These are phyloP conservation scores for Fraxinus paxiana DNA, from an alignment of 305 asterid species.

Conservation along the genomic window DNA sequence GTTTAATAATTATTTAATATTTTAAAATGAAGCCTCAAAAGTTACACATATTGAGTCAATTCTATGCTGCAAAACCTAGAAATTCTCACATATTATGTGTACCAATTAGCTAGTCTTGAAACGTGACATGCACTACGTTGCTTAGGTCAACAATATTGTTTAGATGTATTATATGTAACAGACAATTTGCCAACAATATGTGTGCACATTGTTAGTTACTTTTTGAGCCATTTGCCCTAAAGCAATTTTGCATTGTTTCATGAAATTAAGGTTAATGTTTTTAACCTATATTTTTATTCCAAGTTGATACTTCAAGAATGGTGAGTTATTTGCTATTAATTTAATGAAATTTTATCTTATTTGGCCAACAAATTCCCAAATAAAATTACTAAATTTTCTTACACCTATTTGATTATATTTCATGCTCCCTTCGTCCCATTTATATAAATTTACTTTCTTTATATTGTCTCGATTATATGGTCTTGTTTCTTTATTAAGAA, in stretches of 20 bases:
- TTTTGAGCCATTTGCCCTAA: not conserved
- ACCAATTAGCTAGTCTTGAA: not conserved
- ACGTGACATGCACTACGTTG: slow-evolving; percentile 34
- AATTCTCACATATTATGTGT: not conserved
- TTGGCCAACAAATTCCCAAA: not conserved
- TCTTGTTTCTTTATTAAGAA: too few species aligned
- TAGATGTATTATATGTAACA: slow-evolving; percentile 1
- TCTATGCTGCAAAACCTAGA: not conserved
- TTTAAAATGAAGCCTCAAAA: not conserved
- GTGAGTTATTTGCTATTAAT: not conserved
- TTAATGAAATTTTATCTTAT: not conserved
- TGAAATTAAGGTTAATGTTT: not conserved
- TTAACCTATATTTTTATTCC: not conserved
- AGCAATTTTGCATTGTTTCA: not conserved
- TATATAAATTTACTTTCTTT: too few species aligned
- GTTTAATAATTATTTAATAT: not conserved
- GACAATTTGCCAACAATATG: not conserved
- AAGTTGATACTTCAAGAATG: not conserved
- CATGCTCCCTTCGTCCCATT: not conserved
- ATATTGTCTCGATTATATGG: too few species aligned
- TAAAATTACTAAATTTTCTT: not conserved
- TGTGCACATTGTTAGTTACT: slow-evolving; percentile 4
- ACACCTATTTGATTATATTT: not conserved
- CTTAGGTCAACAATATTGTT: slow-evolving; percentile 21
- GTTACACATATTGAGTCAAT: not conserved